phyloP scores from a whole-genome alignment of 345 rosid genomes.

The Brassica incana region DNA sequence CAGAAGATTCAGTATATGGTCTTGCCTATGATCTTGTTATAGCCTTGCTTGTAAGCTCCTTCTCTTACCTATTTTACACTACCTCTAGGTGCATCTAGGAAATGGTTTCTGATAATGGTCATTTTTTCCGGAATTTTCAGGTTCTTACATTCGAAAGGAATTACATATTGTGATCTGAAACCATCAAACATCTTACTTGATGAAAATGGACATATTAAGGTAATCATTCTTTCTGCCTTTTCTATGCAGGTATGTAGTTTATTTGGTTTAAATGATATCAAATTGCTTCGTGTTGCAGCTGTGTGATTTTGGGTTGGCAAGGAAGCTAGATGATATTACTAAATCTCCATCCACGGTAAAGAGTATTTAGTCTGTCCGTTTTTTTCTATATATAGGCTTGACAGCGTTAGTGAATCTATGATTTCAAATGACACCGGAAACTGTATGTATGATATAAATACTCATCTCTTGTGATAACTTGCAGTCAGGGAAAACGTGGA shows the following conservation, averaged over 20 bases:
- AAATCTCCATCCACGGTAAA: conserved; percentile 73
- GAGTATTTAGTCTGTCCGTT: not conserved
- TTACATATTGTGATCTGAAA: conserved; percentile 88
- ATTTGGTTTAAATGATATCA: conserved; percentile 8
- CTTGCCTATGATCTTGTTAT: conserved; percentile 73
- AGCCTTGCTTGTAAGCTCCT: conserved; percentile 73
- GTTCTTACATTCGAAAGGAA: conserved; percentile 84
- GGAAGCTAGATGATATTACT: conserved; percentile 72
- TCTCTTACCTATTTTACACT: not conserved
- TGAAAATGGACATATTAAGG: conserved; percentile 90
- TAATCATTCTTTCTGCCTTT: conserved; percentile 29
- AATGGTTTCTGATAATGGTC: not conserved
- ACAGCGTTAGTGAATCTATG: conserved; percentile 4
- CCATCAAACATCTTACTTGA: conserved; percentile 95
- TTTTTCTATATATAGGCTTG: not conserved
- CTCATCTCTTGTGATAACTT: conserved; percentile 38
- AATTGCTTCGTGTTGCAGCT: conserved; percentile 58
- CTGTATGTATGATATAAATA: not conserved
- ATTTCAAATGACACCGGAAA: not conserved
- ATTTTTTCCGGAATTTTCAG: conserved; percentile 40
- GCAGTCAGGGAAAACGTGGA: conserved; percentile 92
- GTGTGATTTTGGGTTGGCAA: conserved; percentile 95
- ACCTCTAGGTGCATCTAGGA: conserved; percentile 5
- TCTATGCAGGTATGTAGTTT: conserved; percentile 5
- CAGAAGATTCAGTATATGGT: conserved; percentile 90